Evolutionary conservation across 306 rosid species (phyloP), one percentile per base, ranked within the genome.

Genomic region (Spatholobus suberectus): DNA sequence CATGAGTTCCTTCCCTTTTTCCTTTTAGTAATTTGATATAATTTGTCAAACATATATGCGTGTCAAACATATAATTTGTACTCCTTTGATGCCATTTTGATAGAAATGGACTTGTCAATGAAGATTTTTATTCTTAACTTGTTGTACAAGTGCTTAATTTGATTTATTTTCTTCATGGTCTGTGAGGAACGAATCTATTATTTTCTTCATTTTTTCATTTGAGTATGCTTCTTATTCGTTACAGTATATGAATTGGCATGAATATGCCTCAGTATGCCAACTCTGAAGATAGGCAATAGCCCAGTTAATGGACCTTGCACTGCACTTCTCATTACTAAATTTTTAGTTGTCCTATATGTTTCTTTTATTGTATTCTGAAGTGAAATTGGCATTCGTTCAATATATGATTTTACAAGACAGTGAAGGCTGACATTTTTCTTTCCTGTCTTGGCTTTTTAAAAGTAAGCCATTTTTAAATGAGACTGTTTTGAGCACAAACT

Each of bases 301-400:
- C 82, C 44, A 7, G 43, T 66, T 84, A 54, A 70, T 41, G 71
- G 73, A 55, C 29, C 51, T 58, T 80, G 47, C 44, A 35, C 9
- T 41, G 77, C 73, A 34, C 34, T 70, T 34, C 13, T 78, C 65
- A 20, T 35, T 35, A 58, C 73, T 18, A 59, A 4, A 1, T 8
- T 51, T 46, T 13, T 46, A 1, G 51, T 38, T 26, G 17, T 59
- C 71, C 46, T 2, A 0, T 29, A 17, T 21, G 8, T 75, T 75
- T 58, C 17, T 69, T 29, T 51, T 58, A 20, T 38, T 32, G 57
- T 66, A 17, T 23, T 49, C n/a, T 5, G 73, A 43, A 34, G 15
- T 46, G 63, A 55, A 49, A 29, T 46, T 66, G 34, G 14, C 34
- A 10, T 35, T 54, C 37, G 43, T n/a, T 67, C 55, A 44, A 35